These are phyloP conservation scores for Mycena galericulata DNA, from an alignment of 768 basidiomycete genomes.

Conservation along the genomic window DNA sequence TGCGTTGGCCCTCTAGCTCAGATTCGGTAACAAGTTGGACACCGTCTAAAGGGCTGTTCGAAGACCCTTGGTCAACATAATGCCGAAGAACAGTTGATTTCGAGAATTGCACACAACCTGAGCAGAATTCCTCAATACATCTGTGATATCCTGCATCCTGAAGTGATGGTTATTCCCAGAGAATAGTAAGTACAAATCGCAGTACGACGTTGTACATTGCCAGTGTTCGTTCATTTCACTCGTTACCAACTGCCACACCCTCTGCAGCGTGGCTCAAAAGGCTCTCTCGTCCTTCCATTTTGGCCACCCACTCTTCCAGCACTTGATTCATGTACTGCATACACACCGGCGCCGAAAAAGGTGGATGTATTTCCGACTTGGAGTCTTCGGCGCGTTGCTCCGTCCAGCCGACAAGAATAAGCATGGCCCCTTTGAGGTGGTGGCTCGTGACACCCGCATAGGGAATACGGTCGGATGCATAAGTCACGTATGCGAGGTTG, in stretches of 20 bases:
- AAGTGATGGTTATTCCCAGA: too few relatives aligned
- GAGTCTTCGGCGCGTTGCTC: neutral
- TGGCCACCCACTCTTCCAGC: conserved; percentile 4
- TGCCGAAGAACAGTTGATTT: too few relatives aligned
- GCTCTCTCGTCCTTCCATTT: conserved; percentile 11
- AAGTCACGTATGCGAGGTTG: conserved; percentile 18
- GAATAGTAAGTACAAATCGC: too few relatives aligned
- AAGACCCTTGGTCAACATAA: too few relatives aligned
- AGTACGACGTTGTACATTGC: too few relatives aligned
- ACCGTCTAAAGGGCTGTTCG: too few relatives aligned
- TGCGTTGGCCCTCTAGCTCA: too few relatives aligned
- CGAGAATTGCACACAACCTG: too few relatives aligned
- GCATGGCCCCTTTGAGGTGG: neutral
- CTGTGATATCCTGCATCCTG: too few relatives aligned
- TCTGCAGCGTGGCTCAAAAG: neutral
- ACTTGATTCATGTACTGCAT: neutral
- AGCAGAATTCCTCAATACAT: too few relatives aligned
- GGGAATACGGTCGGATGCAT: conserved; percentile 16
- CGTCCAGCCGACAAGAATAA: neutral
- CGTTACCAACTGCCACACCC: neutral
- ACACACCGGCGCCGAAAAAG: neutral
- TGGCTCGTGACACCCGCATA: neutral
- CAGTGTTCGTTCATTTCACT: too few relatives aligned
- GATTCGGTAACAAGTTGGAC: too few relatives aligned
- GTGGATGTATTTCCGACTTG: neutral